A percentile compares a stretch with the other conserved stretches of the same genome.
Conservation (phyloP, 306 rosid species). For the Sindora glabra region DNA sequence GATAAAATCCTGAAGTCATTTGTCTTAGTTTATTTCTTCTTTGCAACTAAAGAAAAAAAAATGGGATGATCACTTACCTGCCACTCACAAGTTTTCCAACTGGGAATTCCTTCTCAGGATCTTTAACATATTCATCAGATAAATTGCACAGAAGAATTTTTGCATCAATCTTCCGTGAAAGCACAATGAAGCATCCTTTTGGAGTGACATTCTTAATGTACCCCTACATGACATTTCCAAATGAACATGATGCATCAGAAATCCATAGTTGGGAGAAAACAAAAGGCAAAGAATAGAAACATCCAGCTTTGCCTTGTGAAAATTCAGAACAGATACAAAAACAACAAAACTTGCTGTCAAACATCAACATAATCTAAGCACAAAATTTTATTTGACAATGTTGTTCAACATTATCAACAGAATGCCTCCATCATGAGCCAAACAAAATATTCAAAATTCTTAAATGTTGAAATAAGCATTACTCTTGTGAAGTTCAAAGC, state of each 20-base stretch:
- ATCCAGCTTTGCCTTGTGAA: not conserved
- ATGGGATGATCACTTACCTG: conserved; percentile 34
- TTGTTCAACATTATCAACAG: no score
- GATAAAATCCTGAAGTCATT: conserved; percentile 61
- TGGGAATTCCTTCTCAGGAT: conserved; percentile 69
- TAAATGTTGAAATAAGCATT: no score
- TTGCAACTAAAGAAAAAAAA: not conserved
- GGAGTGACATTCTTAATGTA: conserved; percentile 69
- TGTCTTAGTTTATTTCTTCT: conserved; percentile 19
- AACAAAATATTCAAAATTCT: no score
- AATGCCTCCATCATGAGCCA: no score
- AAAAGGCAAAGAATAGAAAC: not conserved
- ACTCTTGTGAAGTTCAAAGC: not conserved
- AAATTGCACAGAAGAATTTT: conserved; percentile 75
- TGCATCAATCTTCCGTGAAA: conserved; percentile 82
- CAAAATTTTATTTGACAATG: not conserved
- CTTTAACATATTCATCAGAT: conserved; percentile 55
- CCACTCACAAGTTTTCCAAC: conserved; percentile 79
- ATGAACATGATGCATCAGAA: not conserved
- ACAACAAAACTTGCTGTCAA: not conserved
- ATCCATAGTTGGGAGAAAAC: not conserved
- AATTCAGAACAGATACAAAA: not conserved
- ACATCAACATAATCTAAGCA: not conserved
- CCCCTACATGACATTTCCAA: conserved; percentile 38
- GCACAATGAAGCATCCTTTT: conserved; percentile 80